Evolutionary conservation across 1,284 basidiomycete species (phyloP).

Genomic region (Rugosomyces carneus): DNA sequence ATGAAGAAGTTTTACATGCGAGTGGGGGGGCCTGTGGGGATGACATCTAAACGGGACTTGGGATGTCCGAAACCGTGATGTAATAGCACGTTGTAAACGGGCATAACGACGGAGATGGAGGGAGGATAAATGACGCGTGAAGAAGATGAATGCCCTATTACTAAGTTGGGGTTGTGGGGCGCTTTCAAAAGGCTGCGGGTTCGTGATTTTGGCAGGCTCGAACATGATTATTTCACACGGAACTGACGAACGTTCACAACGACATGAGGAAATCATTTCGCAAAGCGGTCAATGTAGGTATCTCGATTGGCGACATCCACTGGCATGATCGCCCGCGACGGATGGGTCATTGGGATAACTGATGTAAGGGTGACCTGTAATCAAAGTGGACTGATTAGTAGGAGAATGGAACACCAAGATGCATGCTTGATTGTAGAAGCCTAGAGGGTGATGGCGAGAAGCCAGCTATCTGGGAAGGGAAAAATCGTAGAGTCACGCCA

Average conservation of each 20-base stretch:
- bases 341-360: neutral
- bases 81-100: neutral
- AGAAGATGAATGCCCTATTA: neutral
- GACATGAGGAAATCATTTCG: neutral
- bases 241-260: neutral
- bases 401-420: neutral
- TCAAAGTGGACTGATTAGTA: neutral
- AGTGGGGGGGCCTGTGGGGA: neutral
- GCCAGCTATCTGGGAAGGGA: neutral
- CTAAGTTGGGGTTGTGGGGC: neutral
- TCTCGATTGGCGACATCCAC: neutral
- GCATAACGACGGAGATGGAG: neutral
- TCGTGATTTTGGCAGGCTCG: neutral
- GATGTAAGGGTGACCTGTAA: neutral
- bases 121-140: neutral
- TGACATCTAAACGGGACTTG: neutral
- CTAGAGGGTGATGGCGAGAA: neutral
- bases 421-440: neutral
- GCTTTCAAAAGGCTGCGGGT: neutral
- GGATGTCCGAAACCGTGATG: neutral
- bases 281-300: neutral
- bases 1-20: neutral
- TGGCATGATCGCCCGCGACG: neutral
- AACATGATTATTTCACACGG: neutral
- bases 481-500: neutral